Conservation (phyloP, 257 asterid species). For the Plantago ovata region DNA sequence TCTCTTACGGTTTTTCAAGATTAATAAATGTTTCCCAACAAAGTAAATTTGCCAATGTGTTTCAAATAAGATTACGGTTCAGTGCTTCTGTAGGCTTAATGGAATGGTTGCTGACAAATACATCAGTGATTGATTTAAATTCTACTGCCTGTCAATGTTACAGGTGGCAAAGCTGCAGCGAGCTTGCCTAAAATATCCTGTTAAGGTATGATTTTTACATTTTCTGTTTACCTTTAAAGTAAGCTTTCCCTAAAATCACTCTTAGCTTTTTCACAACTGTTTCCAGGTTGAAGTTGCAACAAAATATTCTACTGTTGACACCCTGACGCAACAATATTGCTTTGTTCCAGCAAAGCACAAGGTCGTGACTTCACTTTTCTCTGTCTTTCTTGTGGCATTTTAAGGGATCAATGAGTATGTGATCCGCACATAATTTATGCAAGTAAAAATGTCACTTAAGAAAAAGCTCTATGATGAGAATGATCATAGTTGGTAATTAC, state of each 20-base stretch:
- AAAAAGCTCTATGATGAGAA: no score
- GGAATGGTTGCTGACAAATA: no score
- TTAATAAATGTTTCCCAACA: no score
- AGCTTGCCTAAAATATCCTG: constrained; percentile 88
- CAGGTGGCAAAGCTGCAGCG: constrained; percentile 94
- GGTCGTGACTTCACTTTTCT: constrained; percentile 32
- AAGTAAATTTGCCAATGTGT: no score
- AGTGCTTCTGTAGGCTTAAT: no score
- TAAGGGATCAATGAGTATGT: no score
- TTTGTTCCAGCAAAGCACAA: constrained; percentile 83
- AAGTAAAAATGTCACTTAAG: no score
- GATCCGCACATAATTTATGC: no score
- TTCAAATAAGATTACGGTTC: no score
- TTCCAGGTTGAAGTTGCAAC: constrained; percentile 82
- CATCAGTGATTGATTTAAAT: background rate
- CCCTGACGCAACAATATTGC: constrained; percentile 71
- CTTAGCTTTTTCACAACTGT: constrained; percentile 9
- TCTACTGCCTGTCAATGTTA: constrained; percentile 11
- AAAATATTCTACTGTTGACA: constrained; percentile 90
- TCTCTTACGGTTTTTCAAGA: no score
- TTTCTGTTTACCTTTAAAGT: background rate
- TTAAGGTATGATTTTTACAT: constrained; percentile 49
- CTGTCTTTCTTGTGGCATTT: no score
- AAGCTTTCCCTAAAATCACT: background rate
- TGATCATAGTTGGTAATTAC: no score